Conservation (phyloP, 2,329 filamentous ascomycete species). For the Cordyceps farinosa region DNA sequence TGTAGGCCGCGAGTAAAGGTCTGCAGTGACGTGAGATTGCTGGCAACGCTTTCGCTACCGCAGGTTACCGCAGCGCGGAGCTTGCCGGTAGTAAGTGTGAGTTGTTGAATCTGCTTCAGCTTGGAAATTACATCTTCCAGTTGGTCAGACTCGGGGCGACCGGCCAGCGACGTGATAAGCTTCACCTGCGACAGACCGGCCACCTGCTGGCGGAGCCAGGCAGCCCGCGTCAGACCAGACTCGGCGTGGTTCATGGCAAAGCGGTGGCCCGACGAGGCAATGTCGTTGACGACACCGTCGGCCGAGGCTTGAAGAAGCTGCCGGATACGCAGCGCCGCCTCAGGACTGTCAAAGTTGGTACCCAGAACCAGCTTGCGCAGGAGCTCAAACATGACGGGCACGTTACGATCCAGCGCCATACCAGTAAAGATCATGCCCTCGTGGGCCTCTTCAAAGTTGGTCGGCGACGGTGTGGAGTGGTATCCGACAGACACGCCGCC, state of each 20-base stretch:
- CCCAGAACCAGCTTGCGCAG: slow-evolving; percentile 76
- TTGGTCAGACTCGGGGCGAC: slow-evolving; percentile 64
- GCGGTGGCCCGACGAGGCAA: slow-evolving; percentile 84
- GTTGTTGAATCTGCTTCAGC: slow-evolving; percentile 77
- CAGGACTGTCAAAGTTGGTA: slow-evolving; percentile 82
- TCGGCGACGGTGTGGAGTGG: slow-evolving; percentile 75
- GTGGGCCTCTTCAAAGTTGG: slow-evolving; percentile 63
- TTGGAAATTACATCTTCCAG: slow-evolving; percentile 75
- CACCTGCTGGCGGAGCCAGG: slow-evolving; percentile 77
- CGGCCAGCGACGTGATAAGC: slow-evolving; percentile 74
- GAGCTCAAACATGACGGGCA: slow-evolving; percentile 87
- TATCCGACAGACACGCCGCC: slow-evolving; percentile 85
- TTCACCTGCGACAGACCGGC: slow-evolving; percentile 87
- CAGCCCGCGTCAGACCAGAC: slow-evolving; percentile 68
- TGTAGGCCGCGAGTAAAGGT: slow-evolving; percentile 58
- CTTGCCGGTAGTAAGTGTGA: slow-evolving; percentile 66
- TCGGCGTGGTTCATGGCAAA: slow-evolving; percentile 84
- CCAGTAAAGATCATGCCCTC: slow-evolving; percentile 85
- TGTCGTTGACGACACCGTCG: slow-evolving; percentile 85
- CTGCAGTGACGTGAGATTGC: slow-evolving; percentile 68
- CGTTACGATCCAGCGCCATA: slow-evolving; percentile 83
- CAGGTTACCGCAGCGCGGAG: slow-evolving; percentile 85
- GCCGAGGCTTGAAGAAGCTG: slow-evolving; percentile 84
- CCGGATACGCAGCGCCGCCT: slow-evolving; percentile 76
- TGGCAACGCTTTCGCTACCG: slow-evolving; percentile 64